Evolutionary conservation across 1,139 yeast species (phyloP).

Genomic region (Pneumocystis oryctolagi): DNA sequence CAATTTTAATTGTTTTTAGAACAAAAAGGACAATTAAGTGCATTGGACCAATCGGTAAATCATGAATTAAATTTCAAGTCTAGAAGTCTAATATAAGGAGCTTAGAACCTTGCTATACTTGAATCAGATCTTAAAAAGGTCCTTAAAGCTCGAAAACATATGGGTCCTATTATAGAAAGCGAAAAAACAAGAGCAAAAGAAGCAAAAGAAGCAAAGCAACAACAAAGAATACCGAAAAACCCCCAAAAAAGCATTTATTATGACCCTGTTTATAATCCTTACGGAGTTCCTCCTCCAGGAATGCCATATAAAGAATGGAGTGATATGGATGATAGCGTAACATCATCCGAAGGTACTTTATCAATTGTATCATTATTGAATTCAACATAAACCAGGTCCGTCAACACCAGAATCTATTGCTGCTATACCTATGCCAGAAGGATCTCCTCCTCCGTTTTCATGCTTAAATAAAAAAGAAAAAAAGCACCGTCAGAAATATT

Average conservation of each 20-base stretch:
- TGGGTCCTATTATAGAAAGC: not conserved
- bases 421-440: slow-evolving; percentile 1
- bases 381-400: not conserved
- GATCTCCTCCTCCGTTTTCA: slow-evolving; percentile 1
- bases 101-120: not conserved
- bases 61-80: not conserved
- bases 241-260: slow-evolving; percentile 1
- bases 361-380: not conserved
- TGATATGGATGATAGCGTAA: not conserved
- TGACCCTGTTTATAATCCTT: slow-evolving; percentile 2
- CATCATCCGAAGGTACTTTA: not conserved
- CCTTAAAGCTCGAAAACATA: not conserved
- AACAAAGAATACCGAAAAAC: not conserved
- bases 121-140: not conserved
- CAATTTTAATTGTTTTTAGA: not conserved
- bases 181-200: slow-evolving; percentile 2
- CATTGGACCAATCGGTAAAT: not conserved
- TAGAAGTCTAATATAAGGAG: not conserved
- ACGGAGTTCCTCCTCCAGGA: slow-evolving; percentile 2
- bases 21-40: not conserved
- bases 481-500: not conserved
- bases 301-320: slow-evolving; percentile 1
- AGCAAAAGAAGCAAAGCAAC: not conserved
- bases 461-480: not conserved
- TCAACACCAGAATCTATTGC: not conserved